Base-by-base conservation (phyloP, 441 rosid genomes). In the Daphne laureola region DNA sequence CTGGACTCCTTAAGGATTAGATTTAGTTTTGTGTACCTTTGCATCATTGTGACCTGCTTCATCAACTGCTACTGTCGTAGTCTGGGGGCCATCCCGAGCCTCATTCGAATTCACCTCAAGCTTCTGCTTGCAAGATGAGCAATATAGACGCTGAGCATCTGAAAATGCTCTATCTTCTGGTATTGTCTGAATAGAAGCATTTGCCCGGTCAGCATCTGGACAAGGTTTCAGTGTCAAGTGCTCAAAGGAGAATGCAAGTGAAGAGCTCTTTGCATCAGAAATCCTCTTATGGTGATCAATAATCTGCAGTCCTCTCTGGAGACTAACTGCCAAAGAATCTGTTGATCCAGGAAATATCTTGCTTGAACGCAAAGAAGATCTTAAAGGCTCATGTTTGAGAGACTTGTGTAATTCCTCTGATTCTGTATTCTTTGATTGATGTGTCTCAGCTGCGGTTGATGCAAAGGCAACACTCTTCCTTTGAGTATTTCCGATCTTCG, bases 321-420 rank as follows among this genome's bases (percentile, higher is more conserved):
- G 96, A 72, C 97, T 90, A 16, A 91, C 91, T 42, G 95, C 97
- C 71, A 93, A 72, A 58, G 86, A 80, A 42, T 91, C 93, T 7
- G 98, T 71, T 23, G 93, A 81, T 40, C 89, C 83, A 53, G 70
- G 66, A 67, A 76, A 71, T 14, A 77, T 43, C 67, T 80, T 84
- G 83, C 96, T 87, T 43, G 86, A 72, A 43, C 59, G 77, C 73
- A 87, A 61, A 51, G 98, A 93, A 59, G 92, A 76, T 51, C 83
- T 70, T 48, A 78, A 65, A 43, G 76, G 75, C 64, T 77, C 90
- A 49, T 74, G 77, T 63, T 56, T 69, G 55, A 73, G 60, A 43
- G 84, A 70, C 51, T 70, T 66, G 42, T 60, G 60, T 18, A 62
- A 46, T 35, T 48, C 64, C 40, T 66, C 67, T 17, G 71, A 52